Conservation (phyloP, 1,139 yeast species). For the Sugiyamaella pinicola region DNA sequence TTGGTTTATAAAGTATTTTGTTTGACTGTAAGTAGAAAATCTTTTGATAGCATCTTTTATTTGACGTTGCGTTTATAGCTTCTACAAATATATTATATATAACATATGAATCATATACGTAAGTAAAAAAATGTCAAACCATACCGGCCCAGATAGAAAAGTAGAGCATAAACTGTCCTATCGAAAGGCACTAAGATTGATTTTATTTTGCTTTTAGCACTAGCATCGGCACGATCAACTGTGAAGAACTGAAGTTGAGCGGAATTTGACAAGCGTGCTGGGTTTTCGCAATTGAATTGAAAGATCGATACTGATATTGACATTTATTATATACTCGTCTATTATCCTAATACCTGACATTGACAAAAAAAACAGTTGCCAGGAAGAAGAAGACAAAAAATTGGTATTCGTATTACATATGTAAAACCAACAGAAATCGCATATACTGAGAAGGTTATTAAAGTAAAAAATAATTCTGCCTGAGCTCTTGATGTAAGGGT, state of each 20-base stretch:
- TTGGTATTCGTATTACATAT: too few relatives aligned
- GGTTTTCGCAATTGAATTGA: not conserved
- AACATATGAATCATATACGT: too few relatives aligned
- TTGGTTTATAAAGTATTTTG: too few relatives aligned
- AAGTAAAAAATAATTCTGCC: too few relatives aligned
- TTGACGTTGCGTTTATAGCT: too few relatives aligned
- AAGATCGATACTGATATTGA: too few relatives aligned
- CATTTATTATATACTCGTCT: not conserved
- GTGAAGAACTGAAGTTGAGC: conserved; percentile 21
- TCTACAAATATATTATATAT: too few relatives aligned
- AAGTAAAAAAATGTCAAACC: conserved; percentile 19
- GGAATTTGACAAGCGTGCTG: conserved; percentile 38
- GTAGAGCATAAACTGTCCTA: conserved; percentile 1
- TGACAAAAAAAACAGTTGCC: too few relatives aligned
- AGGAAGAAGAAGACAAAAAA: not conserved
- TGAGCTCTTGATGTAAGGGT: not conserved
- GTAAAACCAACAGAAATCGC: not conserved
- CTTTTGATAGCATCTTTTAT: too few relatives aligned
- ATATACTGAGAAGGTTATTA: too few relatives aligned
- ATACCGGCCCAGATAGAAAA: conserved; percentile 25
- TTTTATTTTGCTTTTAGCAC: conserved; percentile 30
- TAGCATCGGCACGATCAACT: conserved; percentile 34
- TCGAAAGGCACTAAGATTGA: conserved; percentile 26
- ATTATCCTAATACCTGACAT: not conserved
- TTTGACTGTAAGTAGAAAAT: too few relatives aligned